A percentile compares a stretch with the other conserved stretches of the same genome.
phyloP scores from a whole-genome alignment of 352 stramenopile genomes.

The Globisporangium camurandrum region DNA sequence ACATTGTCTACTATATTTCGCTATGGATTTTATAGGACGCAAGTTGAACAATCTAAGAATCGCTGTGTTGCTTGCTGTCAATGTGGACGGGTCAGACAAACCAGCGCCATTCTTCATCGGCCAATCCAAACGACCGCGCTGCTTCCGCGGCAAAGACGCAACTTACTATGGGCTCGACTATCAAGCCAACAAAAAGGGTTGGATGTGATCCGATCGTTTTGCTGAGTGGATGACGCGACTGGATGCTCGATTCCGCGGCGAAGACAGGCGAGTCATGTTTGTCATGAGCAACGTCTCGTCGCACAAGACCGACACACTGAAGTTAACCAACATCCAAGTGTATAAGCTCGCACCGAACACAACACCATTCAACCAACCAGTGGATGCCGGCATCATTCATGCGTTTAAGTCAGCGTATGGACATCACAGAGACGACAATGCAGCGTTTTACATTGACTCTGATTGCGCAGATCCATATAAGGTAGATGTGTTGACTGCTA shows the following conservation, averaged over 20 bases:
- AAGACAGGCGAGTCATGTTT: not conserved
- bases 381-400: not conserved
- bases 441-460: not conserved
- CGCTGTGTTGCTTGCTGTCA: not conserved
- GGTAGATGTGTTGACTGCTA: not conserved
- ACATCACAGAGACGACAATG: not conserved
- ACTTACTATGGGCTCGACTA: not conserved
- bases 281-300: conserved; percentile 1
- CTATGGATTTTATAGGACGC: not conserved
- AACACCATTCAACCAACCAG: not conserved
- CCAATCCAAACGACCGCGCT: not conserved
- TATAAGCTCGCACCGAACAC: not conserved
- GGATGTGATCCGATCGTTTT: not conserved
- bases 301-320: not conserved
- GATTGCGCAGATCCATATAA: not conserved
- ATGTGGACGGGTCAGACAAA: not conserved
- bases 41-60: not conserved
- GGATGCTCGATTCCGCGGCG: not conserved
- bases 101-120: not conserved
- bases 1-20: not conserved
- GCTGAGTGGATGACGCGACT: not conserved
- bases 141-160: not conserved
- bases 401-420: not conserved
- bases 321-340: not conserved
- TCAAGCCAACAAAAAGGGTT: not conserved